Conservation (phyloP, 163 green algal species). For the Scenedesmus sp. region DNA sequence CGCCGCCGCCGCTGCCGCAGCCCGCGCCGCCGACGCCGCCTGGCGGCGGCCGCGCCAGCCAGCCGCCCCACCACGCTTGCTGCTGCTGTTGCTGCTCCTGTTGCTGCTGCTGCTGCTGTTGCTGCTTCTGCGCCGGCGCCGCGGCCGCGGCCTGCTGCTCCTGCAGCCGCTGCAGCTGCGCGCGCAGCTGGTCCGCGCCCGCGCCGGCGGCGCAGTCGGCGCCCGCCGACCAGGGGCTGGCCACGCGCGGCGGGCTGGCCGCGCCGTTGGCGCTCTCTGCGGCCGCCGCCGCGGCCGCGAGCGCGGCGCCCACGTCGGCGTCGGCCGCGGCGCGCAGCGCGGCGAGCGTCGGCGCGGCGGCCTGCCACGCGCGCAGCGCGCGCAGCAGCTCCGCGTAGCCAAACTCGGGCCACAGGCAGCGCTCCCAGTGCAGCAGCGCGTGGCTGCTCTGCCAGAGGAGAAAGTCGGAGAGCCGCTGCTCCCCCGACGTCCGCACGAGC, state of each 20-base stretch:
- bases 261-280: neutral
- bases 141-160: neutral
- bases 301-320: neutral
- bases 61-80: neutral
- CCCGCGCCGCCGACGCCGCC: neutral
- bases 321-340: neutral
- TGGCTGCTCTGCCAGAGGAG: constrained; percentile 84
- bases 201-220: neutral
- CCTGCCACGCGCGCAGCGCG: constrained; percentile 20
- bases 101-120: neutral
- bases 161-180: neutral
- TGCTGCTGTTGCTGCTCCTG: neutral
- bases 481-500: constrained; percentile 89
- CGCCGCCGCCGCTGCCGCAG: neutral
- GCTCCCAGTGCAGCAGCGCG: constrained; percentile 51
- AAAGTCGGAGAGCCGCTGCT: constrained; percentile 94
- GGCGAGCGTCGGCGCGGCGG: neutral
- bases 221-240: neutral
- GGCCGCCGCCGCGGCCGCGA: neutral
- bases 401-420: constrained; percentile 59
- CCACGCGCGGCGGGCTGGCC: neutral
- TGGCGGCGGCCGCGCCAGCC: neutral
- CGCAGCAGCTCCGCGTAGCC: constrained; percentile 62
- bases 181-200: neutral
- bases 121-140: neutral